Conservation (phyloP, 805 yeast genomes). For the Lipomyces spencermartinsiae region DNA sequence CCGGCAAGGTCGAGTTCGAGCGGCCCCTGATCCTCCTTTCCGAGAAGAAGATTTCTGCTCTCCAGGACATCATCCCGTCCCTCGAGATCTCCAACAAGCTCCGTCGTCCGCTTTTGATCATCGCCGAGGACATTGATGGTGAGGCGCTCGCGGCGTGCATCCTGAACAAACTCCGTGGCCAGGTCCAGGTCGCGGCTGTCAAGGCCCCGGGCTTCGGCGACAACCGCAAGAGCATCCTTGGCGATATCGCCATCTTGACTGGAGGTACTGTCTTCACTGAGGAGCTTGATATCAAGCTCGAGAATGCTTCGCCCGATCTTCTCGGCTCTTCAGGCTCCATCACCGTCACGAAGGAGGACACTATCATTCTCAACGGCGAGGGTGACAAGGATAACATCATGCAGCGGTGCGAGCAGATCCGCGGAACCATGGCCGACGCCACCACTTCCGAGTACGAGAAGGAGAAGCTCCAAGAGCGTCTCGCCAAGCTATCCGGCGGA, state of each 20-base stretch:
- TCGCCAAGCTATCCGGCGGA: constrained; percentile 97
- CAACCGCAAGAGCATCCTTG: constrained; percentile 94
- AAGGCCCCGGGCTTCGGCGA: constrained; percentile 99
- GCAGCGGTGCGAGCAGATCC: constrained; percentile 93
- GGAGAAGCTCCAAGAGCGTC: constrained; percentile 96
- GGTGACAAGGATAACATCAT: constrained; percentile 82
- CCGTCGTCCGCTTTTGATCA: constrained; percentile 89
- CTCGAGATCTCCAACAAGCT: constrained; percentile 90
- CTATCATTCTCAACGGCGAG: constrained; percentile 90
- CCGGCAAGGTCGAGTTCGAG: constrained; percentile 93
- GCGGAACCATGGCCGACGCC: constrained; percentile 74
- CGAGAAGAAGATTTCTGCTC: constrained; percentile 90
- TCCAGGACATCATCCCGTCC: constrained; percentile 91
- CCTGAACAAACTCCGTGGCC: constrained; percentile 96
- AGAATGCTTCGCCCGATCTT: constrained; percentile 85
- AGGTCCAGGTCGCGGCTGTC: constrained; percentile 95
- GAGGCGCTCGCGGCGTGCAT: constrained; percentile 99
- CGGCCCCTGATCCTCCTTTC: constrained; percentile 86
- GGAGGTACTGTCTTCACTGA: constrained; percentile 91
- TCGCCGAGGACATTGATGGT: constrained; percentile 97
- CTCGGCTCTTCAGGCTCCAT: constrained; percentile 92
- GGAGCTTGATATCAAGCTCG: constrained; percentile 94
- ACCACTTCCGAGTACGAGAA: constrained; percentile 85
- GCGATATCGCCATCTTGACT: constrained; percentile 92
- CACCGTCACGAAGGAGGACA: constrained; percentile 93